Evolutionary conservation across 805 yeast genomes (phyloP).

Genomic region (Kuraishia hungarica): DNA sequence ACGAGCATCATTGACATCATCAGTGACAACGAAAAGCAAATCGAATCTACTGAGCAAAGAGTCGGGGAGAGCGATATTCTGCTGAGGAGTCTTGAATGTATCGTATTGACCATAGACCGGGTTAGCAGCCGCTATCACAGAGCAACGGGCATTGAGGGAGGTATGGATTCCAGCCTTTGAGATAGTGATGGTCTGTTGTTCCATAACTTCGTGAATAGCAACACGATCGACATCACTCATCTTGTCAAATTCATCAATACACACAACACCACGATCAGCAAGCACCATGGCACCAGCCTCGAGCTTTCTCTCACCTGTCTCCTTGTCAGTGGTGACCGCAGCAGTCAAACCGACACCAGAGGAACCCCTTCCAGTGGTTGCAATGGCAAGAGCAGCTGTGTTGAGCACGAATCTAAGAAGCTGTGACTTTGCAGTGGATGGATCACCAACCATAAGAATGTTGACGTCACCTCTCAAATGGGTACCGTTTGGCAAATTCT

Average conservation of each 20-base stretch:
- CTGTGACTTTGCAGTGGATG: constrained; percentile 97
- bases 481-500: constrained; percentile 88
- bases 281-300: constrained; percentile 99
- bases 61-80: constrained; percentile 94
- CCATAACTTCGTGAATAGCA: constrained; percentile 99
- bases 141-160: constrained; percentile 90
- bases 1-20: constrained; percentile 77
- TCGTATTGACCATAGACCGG: constrained; percentile 97
- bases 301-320: constrained; percentile 91
- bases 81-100: constrained; percentile 91
- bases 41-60: constrained; percentile 95
- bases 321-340: constrained; percentile 93
- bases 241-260: constrained; percentile 98
- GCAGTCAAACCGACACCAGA: constrained; percentile 99
- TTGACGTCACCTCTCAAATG: constrained; percentile 98
- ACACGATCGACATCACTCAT: constrained; percentile 96
- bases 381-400: constrained; percentile 92
- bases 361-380: constrained; percentile 99
- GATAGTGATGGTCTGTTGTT: constrained; percentile 96
- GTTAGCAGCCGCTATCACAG: constrained; percentile 96
- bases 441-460: constrained; percentile 95
- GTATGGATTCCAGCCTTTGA: constrained; percentile 98
- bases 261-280: constrained; percentile 94
- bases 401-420: constrained; percentile 88
- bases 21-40: constrained; percentile 89